These are phyloP conservation scores for Graphilbum sp. DNA, from an alignment of 2,329 filamentous ascomycete species.

Conservation along the genomic window DNA sequence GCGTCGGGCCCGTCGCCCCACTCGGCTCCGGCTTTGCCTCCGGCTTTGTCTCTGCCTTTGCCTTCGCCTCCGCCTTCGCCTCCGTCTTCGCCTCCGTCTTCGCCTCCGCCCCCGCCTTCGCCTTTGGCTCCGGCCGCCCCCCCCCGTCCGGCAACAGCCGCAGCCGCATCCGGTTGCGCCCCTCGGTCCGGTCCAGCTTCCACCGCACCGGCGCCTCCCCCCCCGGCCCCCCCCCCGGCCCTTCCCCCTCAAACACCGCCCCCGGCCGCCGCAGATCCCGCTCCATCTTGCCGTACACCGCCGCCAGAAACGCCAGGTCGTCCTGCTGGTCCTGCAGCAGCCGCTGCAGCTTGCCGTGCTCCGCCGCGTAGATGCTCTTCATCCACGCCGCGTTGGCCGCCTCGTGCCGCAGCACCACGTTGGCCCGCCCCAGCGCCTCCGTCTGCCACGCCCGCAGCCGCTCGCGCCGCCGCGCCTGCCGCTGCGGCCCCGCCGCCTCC, in stretches of 20 bases:
- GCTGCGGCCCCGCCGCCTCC: conserved; percentile 53
- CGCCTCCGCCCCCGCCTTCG: not conserved
- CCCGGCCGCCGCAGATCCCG: conserved; percentile 63
- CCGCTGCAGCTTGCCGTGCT: conserved; percentile 82
- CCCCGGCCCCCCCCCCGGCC: conserved; percentile 17
- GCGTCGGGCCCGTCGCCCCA: conserved; percentile 2
- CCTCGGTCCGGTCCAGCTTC: conserved; percentile 92
- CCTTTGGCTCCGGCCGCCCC: not conserved
- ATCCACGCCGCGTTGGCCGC: conserved; percentile 81
- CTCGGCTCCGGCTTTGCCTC: not conserved
- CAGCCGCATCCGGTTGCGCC: conserved; percentile 85
- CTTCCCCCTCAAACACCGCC: conserved; percentile 56
- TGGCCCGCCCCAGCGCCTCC: conserved; percentile 52
- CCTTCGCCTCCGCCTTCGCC: not conserved
- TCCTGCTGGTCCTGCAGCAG: conserved; percentile 87
- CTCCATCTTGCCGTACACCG: conserved; percentile 63
- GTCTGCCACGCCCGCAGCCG: conserved; percentile 65
- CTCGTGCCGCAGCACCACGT: conserved; percentile 65
- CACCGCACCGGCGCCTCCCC: conserved; percentile 37
- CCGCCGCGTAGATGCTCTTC: conserved; percentile 85
- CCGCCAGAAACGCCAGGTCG: conserved; percentile 60
- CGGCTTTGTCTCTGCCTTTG: no score
- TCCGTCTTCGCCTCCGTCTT: no score
- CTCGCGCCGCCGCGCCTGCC: conserved; percentile 58
- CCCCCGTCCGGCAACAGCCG: conserved; percentile 57